phyloP scores from a whole-genome alignment of 345 rosid genomes.

The Melastoma malabathricum region DNA sequence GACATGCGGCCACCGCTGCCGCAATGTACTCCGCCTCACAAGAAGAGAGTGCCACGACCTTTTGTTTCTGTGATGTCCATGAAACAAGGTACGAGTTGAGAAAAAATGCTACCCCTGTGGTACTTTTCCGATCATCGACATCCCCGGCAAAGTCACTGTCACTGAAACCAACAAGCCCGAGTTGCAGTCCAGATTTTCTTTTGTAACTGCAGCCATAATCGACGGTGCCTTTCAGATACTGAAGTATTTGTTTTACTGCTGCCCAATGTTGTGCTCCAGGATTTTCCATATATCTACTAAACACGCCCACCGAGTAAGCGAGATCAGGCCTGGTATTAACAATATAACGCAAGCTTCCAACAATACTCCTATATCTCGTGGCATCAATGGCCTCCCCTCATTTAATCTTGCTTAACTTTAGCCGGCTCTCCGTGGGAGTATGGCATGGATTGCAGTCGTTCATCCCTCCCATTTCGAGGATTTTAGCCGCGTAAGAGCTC shows the following conservation, averaged over 20 bases:
- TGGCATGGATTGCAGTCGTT: background rate
- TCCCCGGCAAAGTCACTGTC: conserved; percentile 2
- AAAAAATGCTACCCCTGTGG: conserved; percentile 2
- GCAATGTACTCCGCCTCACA: conserved; percentile 3
- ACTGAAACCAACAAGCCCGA: background rate
- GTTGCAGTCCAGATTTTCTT: background rate
- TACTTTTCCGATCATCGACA: conserved; percentile 4
- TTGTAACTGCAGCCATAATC: background rate
- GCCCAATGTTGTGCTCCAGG: background rate
- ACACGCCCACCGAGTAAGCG: background rate
- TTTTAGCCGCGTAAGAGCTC: background rate
- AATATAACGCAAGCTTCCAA: background rate
- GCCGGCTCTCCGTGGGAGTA: background rate
- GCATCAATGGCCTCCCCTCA: background rate
- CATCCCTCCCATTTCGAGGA: conserved; percentile 1
- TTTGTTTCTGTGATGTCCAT: conserved; percentile 4
- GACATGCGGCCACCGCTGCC: conserved; percentile 4
- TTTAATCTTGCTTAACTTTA: background rate
- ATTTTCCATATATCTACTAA: background rate
- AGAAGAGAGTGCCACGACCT: conserved; percentile 3
- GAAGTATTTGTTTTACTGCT: background rate
- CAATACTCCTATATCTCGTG: background rate
- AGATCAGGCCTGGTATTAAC: conserved; percentile 3
- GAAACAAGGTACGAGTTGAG: background rate
- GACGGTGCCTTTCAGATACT: background rate